Evolutionary conservation across 2,329 filamentous ascomycete species (phyloP).

Genomic region (Phaeophleospora eucalypticola): DNA sequence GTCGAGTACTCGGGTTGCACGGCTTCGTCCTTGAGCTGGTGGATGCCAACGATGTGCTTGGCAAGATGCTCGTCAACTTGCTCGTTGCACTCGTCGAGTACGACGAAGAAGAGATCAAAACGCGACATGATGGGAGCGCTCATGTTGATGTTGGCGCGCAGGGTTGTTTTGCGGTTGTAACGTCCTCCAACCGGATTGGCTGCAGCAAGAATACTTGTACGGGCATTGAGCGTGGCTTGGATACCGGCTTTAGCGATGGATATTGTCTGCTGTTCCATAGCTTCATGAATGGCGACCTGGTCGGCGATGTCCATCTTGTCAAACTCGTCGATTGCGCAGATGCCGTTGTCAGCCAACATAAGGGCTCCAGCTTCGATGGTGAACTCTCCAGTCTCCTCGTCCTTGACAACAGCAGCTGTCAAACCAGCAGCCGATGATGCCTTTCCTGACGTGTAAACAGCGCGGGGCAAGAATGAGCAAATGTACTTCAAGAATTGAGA

Average conservation of each 20-base stretch:
- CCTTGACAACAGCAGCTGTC: slow-evolving; percentile 93
- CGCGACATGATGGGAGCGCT: slow-evolving; percentile 98
- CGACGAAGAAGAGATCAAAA: slow-evolving; percentile 98
- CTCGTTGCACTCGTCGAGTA: slow-evolving; percentile 95
- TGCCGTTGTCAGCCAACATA: slow-evolving; percentile 94
- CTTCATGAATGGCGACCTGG: slow-evolving; percentile 98
- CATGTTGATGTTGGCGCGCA: slow-evolving; percentile 97
- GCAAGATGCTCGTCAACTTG: slow-evolving; percentile 84
- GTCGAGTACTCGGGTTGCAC: slow-evolving; percentile 92
- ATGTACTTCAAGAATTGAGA: slow-evolving; percentile 98
- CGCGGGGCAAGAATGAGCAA: slow-evolving; percentile 90
- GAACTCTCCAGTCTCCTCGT: slow-evolving; percentile 97
- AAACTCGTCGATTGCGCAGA: slow-evolving; percentile 98
- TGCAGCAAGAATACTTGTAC: slow-evolving; percentile 90
- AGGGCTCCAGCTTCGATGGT: slow-evolving; percentile 97
- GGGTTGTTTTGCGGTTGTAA: slow-evolving; percentile 94
- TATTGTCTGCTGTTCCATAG: slow-evolving; percentile 99
- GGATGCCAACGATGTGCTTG: slow-evolving; percentile 89
- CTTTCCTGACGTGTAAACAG: slow-evolving; percentile 96
- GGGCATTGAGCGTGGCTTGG: slow-evolving; percentile 92
- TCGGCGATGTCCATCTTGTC: slow-evolving; percentile 99
- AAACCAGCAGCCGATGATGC: slow-evolving; percentile 96
- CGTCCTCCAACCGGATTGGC: slow-evolving; percentile 93
- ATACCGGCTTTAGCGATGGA: slow-evolving; percentile 98
- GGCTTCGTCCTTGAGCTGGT: slow-evolving; percentile 87